Conservation (phyloP, 331 rosid genomes). For the Rosa hybrid region DNA sequence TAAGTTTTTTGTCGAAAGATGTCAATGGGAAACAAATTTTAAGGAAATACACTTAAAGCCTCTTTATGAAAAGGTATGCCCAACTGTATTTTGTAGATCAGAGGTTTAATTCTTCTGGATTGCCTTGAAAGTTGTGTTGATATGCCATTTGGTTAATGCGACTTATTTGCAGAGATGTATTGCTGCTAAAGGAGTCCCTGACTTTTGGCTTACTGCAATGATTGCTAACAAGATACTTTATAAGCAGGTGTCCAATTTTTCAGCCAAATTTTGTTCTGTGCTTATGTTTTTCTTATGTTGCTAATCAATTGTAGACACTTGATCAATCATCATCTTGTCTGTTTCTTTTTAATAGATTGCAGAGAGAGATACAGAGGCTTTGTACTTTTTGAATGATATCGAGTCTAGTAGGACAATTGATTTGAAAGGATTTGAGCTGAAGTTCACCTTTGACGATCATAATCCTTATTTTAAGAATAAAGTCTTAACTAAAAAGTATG, state of each 20-base stretch:
- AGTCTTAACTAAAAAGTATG: neutral
- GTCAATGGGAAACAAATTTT: neutral
- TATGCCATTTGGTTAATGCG: neutral
- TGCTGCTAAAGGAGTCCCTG: too few relatives aligned
- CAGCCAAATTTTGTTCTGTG: neutral
- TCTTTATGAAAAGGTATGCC: neutral
- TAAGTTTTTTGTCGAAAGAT: neutral
- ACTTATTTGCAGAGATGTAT: neutral
- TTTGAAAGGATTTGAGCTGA: too few relatives aligned
- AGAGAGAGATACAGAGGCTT: too few relatives aligned
- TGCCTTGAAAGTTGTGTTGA: neutral
- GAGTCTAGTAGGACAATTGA: too few relatives aligned
- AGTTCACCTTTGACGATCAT: too few relatives aligned
- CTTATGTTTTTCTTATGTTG: neutral
- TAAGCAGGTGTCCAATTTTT: neutral
- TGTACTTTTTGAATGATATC: too few relatives aligned
- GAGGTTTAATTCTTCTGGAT: neutral
- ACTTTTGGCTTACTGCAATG: neutral
- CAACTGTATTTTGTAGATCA: neutral
- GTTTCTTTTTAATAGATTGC: neutral
- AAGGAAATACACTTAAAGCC: neutral
- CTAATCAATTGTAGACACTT: too few relatives aligned
- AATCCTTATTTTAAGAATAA: neutral
- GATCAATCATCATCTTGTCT: neutral
- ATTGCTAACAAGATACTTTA: neutral